These are phyloP conservation scores for Cryphonectria radicalis DNA, from an alignment of 2,329 filamentous ascomycete genomes.

Conservation along the genomic window DNA sequence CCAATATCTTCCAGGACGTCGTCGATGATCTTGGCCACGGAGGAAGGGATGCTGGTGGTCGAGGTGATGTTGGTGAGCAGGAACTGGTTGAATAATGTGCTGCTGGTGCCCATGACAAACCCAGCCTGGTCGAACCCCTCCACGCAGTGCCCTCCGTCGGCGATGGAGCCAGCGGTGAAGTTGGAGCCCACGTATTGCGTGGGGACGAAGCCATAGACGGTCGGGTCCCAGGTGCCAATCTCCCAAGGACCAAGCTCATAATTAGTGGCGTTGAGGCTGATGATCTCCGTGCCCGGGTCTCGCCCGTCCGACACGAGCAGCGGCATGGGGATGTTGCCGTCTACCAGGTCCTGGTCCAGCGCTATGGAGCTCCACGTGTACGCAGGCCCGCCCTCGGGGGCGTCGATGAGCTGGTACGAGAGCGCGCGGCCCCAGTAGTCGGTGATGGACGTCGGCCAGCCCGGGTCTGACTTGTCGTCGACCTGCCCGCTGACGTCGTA, in stretches of 20 bases:
- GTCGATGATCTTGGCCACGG: constrained; percentile 56
- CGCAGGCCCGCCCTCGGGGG: constrained; percentile 70
- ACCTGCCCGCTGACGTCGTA: constrained; percentile 62
- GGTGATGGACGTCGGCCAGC: constrained; percentile 73
- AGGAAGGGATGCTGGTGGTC: constrained; percentile 47
- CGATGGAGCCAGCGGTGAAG: constrained; percentile 59
- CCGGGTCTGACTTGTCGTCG: constrained; percentile 61
- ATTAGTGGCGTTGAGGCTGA: constrained; percentile 61
- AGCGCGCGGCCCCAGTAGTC: constrained; percentile 90
- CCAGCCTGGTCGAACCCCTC: constrained; percentile 82
- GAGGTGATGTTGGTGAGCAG: constrained; percentile 65
- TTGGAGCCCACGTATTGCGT: constrained; percentile 64
- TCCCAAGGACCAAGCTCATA: constrained; percentile 71
- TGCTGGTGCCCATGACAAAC: constrained; percentile 85
- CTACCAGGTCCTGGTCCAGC: constrained; percentile 47
- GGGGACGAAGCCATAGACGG: constrained; percentile 62
- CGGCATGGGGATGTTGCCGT: constrained; percentile 51
- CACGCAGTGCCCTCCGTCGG: constrained; percentile 64
- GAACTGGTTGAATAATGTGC: constrained; percentile 81
- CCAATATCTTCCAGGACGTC: constrained; percentile 58
- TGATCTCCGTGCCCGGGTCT: constrained; percentile 47
- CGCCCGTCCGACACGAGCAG: constrained; percentile 55
- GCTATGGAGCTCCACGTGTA: constrained; percentile 80
- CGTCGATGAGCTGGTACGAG: constrained; percentile 84
- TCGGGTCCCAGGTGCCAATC: constrained; percentile 66